Evolutionary conservation across 2,329 filamentous ascomycete genomes (phyloP), one percentile per base, ranked within the genome.

Genomic region (Cryphonectria japonica): DNA sequence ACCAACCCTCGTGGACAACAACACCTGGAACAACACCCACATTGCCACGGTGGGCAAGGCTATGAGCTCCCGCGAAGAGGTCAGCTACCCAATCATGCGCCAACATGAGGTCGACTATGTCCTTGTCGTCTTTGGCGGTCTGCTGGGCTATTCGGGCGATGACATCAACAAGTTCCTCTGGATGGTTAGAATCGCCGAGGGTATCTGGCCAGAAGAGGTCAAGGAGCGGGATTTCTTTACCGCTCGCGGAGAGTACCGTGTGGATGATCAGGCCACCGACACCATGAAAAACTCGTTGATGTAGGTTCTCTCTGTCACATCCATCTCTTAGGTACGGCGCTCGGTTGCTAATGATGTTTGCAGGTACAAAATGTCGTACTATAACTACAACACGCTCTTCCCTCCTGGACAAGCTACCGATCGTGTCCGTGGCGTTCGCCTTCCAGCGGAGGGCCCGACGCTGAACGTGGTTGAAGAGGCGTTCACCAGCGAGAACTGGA

Each of bases 351-450:
- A 82, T 77, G 66, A 37, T 14, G 52, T n/a, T 41, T 41, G 75
- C 75, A 97, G 95, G 94, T 99, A 99, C 89, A 99, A 99, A 88
- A 98, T 99, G 95, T 98, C 94, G 32, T 99, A 99, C 88, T 93
- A 99, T 89, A 98, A 98, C 87, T 99, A 93, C 86, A 89, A 95
- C 82, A 85, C 88, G 63, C 89, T 99, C 74, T 99, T 98, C 88
- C 95, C 95, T 61, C 87, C 92, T 2, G 96, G 96, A 73, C 94
- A 98, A 83, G 95, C 93, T 50, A 85, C 90, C 76, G 96, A 99
- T 80, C 92, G 96, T 76, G 96, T 99, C 74, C 94, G 96, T 79
- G 90, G 91, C 75, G 88, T 89, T 52, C 89, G 88, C 72, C 85
- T 98, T 67, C 97, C 96, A n/a, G 89, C 93, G 16, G 87, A 94